Evolutionary conservation across 441 rosid genomes (phyloP), one percentile per base, ranked within the genome.

Genomic region (Bocquillonia castaneifolia): DNA sequence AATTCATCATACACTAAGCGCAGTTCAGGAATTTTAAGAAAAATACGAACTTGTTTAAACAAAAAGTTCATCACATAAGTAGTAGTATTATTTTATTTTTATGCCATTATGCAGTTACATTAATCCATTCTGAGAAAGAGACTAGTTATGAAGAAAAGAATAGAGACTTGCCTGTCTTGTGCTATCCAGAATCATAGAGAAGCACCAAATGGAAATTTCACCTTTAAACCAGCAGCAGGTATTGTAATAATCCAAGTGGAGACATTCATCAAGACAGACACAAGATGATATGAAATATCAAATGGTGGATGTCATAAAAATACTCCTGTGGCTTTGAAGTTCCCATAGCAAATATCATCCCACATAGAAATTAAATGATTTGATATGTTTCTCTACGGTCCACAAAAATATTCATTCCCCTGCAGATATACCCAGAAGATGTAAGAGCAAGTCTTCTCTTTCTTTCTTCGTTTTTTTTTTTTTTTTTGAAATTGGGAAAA

Each of bases 311-410:
- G 57, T 2, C 48, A 2, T 25, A 22, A 51, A 39, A 31, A 39
- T 23, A 50, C 57, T 64, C 39, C 44, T 17, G 48, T n/a, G 10
- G 25, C 18, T 36, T 58, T 64, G 20, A 31, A 26, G 37, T 60
- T 69, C n/a, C 47, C 52, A 68, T 10, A 39, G 10, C 20, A 23
- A 51, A 48, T 14, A 48, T 28, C 64, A 26, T 61, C 52, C 10
- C 34, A 26, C 28, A 18, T 39, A 44, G 48, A 22, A 5, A 6
- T 62, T n/a, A n/a, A 55, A 50, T 36, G n/a, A 42, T 39, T 32
- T 66, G 48, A 52, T n/a, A 67, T 53, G 31, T 28, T 45, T 44
- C 52, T 62, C 51, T 63, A 61, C 14, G 32, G 59, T 67, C 54
- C 63, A 61, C 9, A 37, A 44, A 53, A 18, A 59, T 22, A 18